Percentiles rank a stretch among this genome's conserved stretches.
Evolutionary conservation across 352 stramenopile species (phyloP).

Genomic region (Globisporangium spinosum): DNA sequence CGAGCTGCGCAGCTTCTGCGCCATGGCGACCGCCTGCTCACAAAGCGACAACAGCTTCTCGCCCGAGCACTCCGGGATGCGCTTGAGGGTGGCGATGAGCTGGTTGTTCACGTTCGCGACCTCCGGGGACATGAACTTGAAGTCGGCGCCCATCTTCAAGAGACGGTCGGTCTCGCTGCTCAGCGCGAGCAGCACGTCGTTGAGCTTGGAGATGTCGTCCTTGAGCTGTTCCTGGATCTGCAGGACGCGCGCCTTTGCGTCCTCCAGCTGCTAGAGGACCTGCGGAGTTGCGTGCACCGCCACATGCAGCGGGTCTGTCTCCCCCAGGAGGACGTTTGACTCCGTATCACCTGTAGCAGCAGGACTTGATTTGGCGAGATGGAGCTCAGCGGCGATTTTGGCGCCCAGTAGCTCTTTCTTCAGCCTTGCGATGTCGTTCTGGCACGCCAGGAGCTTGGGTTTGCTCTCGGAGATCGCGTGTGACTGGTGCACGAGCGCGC

Average conservation of each 20-base stretch:
- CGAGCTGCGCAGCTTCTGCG: slow-evolving; percentile 44
- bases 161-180: slow-evolving; percentile 45
- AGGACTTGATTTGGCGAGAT: slow-evolving; percentile 25
- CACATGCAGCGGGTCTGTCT: background rate
- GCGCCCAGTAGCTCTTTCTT: slow-evolving; percentile 47
- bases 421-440: slow-evolving; percentile 32
- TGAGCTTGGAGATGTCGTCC: slow-evolving; percentile 36
- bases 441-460: slow-evolving; percentile 24
- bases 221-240: slow-evolving; percentile 46
- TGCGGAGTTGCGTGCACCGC: background rate
- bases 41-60: slow-evolving; percentile 42
- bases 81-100: slow-evolving; percentile 26
- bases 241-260: slow-evolving; percentile 37
- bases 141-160: slow-evolving; percentile 24
- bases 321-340: background rate
- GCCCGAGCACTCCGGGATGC: slow-evolving; percentile 42
- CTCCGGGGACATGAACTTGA: slow-evolving; percentile 33
- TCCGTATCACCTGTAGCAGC: background rate
- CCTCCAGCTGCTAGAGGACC: slow-evolving; percentile 27
- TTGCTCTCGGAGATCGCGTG: slow-evolving; percentile 43
- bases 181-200: slow-evolving; percentile 48
- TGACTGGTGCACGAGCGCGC: slow-evolving; percentile 32
- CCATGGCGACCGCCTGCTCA: slow-evolving; percentile 39
- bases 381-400: slow-evolving; percentile 42
- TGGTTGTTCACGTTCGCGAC: slow-evolving; percentile 20